Evolutionary conservation across 2,329 filamentous ascomycete genomes (phyloP).

Genomic region (Chrysoporthe cubensis): DNA sequence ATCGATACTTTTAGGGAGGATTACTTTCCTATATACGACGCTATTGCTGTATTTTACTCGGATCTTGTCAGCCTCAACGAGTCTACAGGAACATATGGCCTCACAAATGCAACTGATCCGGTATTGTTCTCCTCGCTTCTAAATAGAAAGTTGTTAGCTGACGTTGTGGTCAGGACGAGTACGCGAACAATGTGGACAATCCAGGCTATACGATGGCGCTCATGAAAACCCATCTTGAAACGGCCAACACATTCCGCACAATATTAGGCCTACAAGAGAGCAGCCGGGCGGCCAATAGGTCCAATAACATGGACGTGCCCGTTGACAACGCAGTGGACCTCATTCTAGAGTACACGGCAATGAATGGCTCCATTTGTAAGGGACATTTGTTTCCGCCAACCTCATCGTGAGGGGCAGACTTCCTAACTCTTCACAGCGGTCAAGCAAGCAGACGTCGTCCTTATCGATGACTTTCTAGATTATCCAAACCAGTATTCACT

Average conservation of each 20-base stretch:
- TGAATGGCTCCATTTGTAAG: constrained; percentile 60
- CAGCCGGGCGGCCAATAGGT: constrained; percentile 27
- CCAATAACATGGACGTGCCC: constrained; percentile 12
- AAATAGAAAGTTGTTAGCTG: not conserved
- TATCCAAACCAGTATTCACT: constrained; percentile 25
- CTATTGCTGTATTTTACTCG: constrained; percentile 63
- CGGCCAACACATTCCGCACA: constrained; percentile 60
- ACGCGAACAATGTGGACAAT: constrained; percentile 68
- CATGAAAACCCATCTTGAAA: constrained; percentile 57
- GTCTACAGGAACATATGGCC: constrained; percentile 46
- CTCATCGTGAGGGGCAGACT: too few species aligned
- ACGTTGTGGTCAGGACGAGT: constrained; percentile 54
- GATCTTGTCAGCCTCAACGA: constrained; percentile 64
- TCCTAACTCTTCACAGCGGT: constrained; percentile 6
- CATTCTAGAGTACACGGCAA: constrained; percentile 65
- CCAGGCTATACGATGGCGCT: constrained; percentile 71
- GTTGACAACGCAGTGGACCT: constrained; percentile 45
- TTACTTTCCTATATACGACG: constrained; percentile 67
- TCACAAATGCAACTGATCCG: constrained; percentile 72
- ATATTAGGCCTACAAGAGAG: constrained; percentile 59
- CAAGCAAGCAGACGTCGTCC: constrained; percentile 29
- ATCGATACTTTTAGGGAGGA: constrained; percentile 32
- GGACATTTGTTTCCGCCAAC: not conserved
- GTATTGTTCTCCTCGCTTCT: constrained; percentile 42
- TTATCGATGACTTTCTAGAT: constrained; percentile 26